Percentiles rank a stretch among this genome's conserved stretches.
These are phyloP conservation scores for Lactarius hatsudake DNA, from an alignment of 768 basidiomycete species.

Conservation along the genomic window DNA sequence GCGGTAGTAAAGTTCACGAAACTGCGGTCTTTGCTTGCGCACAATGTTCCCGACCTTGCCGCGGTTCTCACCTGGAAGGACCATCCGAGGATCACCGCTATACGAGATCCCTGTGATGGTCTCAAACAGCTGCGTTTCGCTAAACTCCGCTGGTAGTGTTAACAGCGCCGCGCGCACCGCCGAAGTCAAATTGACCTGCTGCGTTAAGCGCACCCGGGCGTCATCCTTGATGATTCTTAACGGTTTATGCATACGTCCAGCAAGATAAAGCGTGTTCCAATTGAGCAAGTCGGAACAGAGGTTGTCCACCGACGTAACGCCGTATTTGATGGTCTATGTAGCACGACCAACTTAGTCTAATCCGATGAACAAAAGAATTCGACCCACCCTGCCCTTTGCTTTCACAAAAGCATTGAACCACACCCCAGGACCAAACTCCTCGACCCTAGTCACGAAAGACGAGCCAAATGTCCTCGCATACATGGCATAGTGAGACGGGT, in stretches of 20 bases:
- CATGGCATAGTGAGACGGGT: conserved; percentile 87
- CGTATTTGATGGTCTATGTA: conserved; percentile 88
- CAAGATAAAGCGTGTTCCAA: conserved; percentile 91
- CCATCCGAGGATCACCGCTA: conserved; percentile 88
- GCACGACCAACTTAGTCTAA: not conserved
- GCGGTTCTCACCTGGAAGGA: conserved; percentile 91
- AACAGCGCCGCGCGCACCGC: conserved; percentile 90
- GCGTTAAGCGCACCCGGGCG: conserved; percentile 85
- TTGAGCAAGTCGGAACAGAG: conserved; percentile 87
- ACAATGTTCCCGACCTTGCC: conserved; percentile 95
- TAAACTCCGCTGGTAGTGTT: conserved; percentile 77
- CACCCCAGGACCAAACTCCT: conserved; percentile 77
- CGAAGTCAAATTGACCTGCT: conserved; percentile 90
- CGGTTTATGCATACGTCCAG: conserved; percentile 97
- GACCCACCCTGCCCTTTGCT: conserved; percentile 78
- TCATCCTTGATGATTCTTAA: conserved; percentile 91
- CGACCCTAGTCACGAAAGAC: conserved; percentile 72
- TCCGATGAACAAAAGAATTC: conserved; percentile 7
- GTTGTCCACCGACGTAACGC: conserved; percentile 87
- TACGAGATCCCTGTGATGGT: conserved; percentile 87
- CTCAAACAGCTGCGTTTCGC: conserved; percentile 79
- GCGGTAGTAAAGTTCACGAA: conserved; percentile 82
- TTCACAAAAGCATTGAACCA: conserved; percentile 96
- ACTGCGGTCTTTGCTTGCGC: conserved; percentile 72
- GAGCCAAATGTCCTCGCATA: conserved; percentile 84